phyloP scores from a whole-genome alignment of 495 filamentous ascomycete genomes.

The Penicillium roqueforti region DNA sequence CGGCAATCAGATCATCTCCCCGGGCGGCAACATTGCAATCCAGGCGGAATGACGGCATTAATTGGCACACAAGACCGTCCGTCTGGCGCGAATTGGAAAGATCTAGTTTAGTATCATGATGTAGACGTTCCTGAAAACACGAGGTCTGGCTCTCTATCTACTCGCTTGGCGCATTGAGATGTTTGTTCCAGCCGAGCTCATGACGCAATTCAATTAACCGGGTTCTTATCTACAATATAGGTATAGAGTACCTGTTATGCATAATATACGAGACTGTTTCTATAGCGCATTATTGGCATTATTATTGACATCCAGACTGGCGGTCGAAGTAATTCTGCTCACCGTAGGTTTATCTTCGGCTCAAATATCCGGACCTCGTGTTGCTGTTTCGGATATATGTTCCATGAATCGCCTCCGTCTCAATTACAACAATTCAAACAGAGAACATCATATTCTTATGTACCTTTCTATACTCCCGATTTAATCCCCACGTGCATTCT shows the following conservation, averaged over 20 bases:
- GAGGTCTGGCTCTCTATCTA: no score
- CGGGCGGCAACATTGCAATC: conserved; percentile 7
- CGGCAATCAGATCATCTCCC: conserved; percentile 2
- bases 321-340: conserved; percentile 4
- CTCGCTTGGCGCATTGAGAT: neutral
- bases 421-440: neutral
- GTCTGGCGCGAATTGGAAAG: neutral
- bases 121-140: neutral
- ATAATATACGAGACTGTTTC: neutral
- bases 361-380: neutral
- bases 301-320: neutral
- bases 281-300: neutral
- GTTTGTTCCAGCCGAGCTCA: neutral
- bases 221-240: neutral
- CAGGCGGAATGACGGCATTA: neutral
- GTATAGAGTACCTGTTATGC: neutral
- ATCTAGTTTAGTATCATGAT: neutral
- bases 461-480: neutral
- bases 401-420: neutral
- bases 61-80: neutral
- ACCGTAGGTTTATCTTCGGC: neutral
- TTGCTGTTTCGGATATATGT: neutral
- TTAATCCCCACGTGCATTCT: conserved; percentile 7
- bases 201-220: neutral
- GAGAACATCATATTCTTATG: neutral